These are phyloP conservation scores for Aspergillus sp. DNA, from an alignment of 2,329 filamentous ascomycete species.

Conservation along the genomic window DNA sequence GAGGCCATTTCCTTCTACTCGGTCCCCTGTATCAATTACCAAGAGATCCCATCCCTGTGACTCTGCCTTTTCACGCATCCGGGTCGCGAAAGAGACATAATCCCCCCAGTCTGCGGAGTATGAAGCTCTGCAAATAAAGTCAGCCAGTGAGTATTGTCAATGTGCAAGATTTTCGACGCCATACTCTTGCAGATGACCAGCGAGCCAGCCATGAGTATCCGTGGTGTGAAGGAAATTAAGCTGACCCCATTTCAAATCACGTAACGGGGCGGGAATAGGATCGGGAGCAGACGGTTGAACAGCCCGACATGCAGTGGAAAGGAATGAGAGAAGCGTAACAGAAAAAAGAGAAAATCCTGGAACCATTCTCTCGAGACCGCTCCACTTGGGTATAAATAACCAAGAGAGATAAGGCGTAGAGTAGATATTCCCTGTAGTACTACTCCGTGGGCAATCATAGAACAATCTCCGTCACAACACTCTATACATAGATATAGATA, in stretches of 20 bases:
- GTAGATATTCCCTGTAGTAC: too few relatives aligned
- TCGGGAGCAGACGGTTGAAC: slow-evolving; percentile 76
- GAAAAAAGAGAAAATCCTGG: not conserved
- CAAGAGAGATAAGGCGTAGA: too few relatives aligned
- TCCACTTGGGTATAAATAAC: too few relatives aligned
- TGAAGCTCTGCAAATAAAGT: slow-evolving; percentile 56
- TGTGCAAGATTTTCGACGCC: slow-evolving; percentile 11
- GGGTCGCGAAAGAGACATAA: slow-evolving; percentile 86
- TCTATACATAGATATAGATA: too few relatives aligned
- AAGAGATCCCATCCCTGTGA: slow-evolving; percentile 75
- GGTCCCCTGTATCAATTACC: slow-evolving; percentile 92
- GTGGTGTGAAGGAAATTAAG: slow-evolving; percentile 97
- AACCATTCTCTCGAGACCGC: too few relatives aligned
- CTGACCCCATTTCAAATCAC: slow-evolving; percentile 84
- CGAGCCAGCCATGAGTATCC: slow-evolving; percentile 93
- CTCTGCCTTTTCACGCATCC: slow-evolving; percentile 75
- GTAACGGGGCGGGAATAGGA: slow-evolving; percentile 74
- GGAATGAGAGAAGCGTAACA: slow-evolving; percentile 14
- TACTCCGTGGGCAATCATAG: too few relatives aligned
- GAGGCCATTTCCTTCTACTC: slow-evolving; percentile 88
- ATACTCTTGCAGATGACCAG: slow-evolving; percentile 85
- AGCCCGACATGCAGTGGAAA: slow-evolving; percentile 31
- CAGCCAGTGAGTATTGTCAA: not conserved
- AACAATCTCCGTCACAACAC: too few relatives aligned
- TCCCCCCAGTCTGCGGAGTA: slow-evolving; percentile 98